These are phyloP conservation scores for Botrytis fragariae DNA, from an alignment of 2,329 filamentous ascomycete species.

Conservation along the genomic window DNA sequence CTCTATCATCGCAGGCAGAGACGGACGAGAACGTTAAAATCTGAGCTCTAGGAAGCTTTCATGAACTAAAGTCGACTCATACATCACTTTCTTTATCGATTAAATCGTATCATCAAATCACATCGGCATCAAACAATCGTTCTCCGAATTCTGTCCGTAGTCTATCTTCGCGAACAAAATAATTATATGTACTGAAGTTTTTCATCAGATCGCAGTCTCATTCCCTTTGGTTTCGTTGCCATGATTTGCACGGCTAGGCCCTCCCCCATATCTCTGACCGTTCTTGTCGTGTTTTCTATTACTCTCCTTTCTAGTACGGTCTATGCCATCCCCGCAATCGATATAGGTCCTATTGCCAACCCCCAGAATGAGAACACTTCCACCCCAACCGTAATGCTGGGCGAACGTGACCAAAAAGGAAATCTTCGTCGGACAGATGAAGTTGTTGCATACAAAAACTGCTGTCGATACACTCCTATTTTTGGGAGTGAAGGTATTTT, in stretches of 20 bases:
- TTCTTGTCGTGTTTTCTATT: neutral
- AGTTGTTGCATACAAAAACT: neutral
- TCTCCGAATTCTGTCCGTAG: neutral
- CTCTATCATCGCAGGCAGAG: neutral
- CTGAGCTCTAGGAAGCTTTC: neutral
- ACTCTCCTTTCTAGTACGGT: neutral
- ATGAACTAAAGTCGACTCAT: no score
- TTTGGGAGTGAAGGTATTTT: neutral
- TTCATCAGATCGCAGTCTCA: neutral
- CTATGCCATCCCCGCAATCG: neutral
- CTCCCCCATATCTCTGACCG: neutral
- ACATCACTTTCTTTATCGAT: neutral
- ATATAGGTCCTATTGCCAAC: neutral
- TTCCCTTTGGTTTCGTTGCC: neutral
- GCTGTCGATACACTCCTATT: neutral
- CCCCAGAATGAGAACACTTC: neutral
- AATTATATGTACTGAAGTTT: neutral
- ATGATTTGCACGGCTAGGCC: neutral
- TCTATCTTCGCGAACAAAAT: neutral
- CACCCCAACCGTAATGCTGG: neutral
- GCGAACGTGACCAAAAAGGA: neutral
- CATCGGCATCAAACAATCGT: no score
- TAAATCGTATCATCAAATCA: neutral
- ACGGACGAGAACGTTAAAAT: neutral
- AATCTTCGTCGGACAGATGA: neutral